Conservation (phyloP, 2,329 filamentous ascomycete species). For the Trichoderma sp. region DNA sequence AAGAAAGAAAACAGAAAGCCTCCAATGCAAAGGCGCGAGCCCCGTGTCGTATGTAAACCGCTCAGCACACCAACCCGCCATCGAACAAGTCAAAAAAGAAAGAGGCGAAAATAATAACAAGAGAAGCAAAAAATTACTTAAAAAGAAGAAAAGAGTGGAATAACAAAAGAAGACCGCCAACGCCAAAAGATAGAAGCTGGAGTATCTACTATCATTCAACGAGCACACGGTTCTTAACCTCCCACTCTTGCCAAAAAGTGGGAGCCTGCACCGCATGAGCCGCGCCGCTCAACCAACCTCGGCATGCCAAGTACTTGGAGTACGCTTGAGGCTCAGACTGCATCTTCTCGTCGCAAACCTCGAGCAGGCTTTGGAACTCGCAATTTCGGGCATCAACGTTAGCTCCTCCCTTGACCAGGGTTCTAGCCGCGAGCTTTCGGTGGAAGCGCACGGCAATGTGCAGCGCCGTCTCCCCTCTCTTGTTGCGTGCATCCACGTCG, state of each 20-base stretch:
- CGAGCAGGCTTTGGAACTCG: conserved; percentile 47
- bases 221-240: background rate
- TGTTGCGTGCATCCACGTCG: conserved; percentile 52
- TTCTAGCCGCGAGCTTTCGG: conserved; percentile 52
- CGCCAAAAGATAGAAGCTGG: too few relatives aligned
- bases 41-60: background rate
- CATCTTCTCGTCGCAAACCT: conserved; percentile 47
- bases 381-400: conserved; percentile 50
- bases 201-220: background rate
- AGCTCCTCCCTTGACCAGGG: conserved; percentile 49
- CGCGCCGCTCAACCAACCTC: conserved; percentile 47
- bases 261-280: conserved; percentile 42
- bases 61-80: background rate
- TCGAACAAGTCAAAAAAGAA: background rate
- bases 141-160: background rate
- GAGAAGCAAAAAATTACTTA: background rate
- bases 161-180: background rate
- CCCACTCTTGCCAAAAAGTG: conserved; percentile 45
- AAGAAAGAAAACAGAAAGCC: background rate
- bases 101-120: background rate
- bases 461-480: conserved; percentile 56
- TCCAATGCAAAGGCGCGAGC: background rate
- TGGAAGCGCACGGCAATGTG: conserved; percentile 56
- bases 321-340: conserved; percentile 38
- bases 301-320: conserved; percentile 48